These are phyloP conservation scores for Saccharum hybrid DNA, from an alignment of 202 grass and related monocot species.

Conservation along the genomic window DNA sequence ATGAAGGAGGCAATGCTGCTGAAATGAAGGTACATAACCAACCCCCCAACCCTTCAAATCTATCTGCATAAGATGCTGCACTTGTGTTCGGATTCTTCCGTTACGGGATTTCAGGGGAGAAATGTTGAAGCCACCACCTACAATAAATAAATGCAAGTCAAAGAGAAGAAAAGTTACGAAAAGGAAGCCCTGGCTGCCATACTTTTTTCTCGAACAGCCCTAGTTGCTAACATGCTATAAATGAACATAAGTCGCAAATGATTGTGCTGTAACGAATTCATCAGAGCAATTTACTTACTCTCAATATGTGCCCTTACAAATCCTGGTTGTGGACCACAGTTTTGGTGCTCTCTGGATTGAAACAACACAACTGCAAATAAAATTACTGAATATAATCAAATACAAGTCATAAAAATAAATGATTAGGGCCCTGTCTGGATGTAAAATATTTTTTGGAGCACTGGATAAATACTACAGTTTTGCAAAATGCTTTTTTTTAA, in stretches of 20 bases:
- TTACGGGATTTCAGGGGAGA: conserved; percentile 86
- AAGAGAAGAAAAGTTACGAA: conserved; percentile 1
- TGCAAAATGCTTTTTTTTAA: not conserved
- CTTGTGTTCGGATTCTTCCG: conserved; percentile 86
- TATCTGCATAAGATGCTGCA: conserved; percentile 98
- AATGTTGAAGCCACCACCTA: conserved; percentile 97
- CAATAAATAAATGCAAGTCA: conserved; percentile 35
- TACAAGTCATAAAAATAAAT: conserved; percentile 21
- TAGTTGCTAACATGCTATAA: not conserved
- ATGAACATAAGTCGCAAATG: conserved; percentile 32
- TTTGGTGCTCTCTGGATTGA: conserved; percentile 96
- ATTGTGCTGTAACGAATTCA: conserved; percentile 7
- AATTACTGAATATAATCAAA: conserved; percentile 44
- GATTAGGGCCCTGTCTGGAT: not conserved
- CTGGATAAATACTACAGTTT: not conserved
- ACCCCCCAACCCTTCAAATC: conserved; percentile 96
- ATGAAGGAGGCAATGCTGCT: conserved; percentile 95
- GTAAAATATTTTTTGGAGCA: not conserved
- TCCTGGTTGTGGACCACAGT: conserved; percentile 93
- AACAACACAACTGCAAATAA: conserved; percentile 83
- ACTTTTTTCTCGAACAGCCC: not conserved
- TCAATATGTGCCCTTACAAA: conserved; percentile 97
- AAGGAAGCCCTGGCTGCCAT: conserved; percentile 11
- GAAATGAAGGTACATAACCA: conserved; percentile 87
- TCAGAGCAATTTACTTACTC: conserved; percentile 56